Evolutionary conservation across 148 eudicot genomes (phyloP).

Genomic region (Pouteria glomerata): DNA sequence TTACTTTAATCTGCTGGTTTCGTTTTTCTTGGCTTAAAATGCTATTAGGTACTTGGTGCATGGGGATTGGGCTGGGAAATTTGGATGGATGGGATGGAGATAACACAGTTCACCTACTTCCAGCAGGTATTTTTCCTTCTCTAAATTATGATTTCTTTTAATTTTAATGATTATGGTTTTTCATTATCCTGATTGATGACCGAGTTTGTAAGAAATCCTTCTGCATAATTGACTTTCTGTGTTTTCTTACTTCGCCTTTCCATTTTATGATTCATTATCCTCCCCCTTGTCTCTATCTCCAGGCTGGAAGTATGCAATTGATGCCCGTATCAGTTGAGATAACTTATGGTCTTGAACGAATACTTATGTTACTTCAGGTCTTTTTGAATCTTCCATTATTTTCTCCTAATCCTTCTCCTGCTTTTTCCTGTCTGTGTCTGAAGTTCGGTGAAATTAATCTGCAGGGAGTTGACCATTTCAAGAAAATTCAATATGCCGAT

Average conservation of each 20-base stretch:
- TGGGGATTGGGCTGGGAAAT: conserved; percentile 99
- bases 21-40: conserved; percentile 17
- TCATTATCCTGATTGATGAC: conserved; percentile 1
- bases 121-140: conserved; percentile 63
- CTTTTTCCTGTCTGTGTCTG: conserved; percentile 3
- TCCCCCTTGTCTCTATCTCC: conserved; percentile 4
- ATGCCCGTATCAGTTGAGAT: conserved; percentile 96
- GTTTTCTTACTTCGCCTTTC: neutral
- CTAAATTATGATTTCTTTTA: neutral
- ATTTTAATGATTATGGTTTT: neutral
- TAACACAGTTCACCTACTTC: conserved; percentile 98
- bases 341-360: conserved; percentile 98
- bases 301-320: conserved; percentile 95
- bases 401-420: neutral
- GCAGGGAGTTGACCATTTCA: conserved; percentile 99
- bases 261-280: neutral
- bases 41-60: conserved; percentile 90
- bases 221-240: conserved; percentile 7
- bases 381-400: conserved; percentile 4
- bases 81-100: conserved; percentile 99
- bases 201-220: neutral
- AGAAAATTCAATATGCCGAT: conserved; percentile 89
- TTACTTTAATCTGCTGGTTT: neutral
- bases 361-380: conserved; percentile 98
- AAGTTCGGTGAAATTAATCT: conserved; percentile 15